phyloP scores from a whole-genome alignment of 805 yeast species.

The Starmerella scarabaei region DNA sequence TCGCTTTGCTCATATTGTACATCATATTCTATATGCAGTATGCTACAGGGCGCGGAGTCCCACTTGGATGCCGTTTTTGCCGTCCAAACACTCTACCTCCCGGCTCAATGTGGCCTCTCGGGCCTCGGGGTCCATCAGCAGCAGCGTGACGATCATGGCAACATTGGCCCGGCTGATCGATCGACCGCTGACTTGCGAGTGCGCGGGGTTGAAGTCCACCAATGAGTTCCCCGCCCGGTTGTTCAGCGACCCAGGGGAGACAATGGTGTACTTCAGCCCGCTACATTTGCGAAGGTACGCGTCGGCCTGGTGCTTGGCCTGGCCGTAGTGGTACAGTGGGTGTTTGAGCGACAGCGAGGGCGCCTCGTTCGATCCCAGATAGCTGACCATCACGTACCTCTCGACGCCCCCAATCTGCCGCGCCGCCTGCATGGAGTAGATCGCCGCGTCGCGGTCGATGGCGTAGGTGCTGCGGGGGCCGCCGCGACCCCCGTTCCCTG shows the following conservation, averaged over 20 bases:
- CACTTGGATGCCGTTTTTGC: conserved; percentile 12
- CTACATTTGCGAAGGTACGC: conserved; percentile 29
- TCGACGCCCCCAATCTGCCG: conserved; percentile 31
- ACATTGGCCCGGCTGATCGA: conserved; percentile 40
- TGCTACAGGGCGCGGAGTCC: conserved; percentile 8
- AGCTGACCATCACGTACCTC: conserved; percentile 44
- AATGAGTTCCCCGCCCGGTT: conserved; percentile 35
- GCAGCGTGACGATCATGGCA: conserved; percentile 31
- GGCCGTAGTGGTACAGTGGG: conserved; percentile 37
- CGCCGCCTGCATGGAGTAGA: conserved; percentile 43
- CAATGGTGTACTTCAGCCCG: conserved; percentile 41
- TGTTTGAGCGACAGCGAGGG: conserved; percentile 35
- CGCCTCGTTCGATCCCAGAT: conserved; percentile 37
- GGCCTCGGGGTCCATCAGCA: conserved; percentile 16
- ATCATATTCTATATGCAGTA: too few species aligned
- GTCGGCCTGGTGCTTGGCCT: conserved; percentile 53
- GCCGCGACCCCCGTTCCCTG: conserved; percentile 47
- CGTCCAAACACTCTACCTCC: conserved; percentile 20
- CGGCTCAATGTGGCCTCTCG: conserved; percentile 7
- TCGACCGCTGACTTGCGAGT: conserved; percentile 12
- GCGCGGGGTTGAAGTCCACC: conserved; percentile 26
- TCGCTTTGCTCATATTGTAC: too few species aligned
- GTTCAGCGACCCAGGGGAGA: conserved; percentile 40
- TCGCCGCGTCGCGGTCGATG: conserved; percentile 52
- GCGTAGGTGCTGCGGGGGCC: conserved; percentile 34